Evolutionary conservation across 2,329 filamentous ascomycete species (phyloP), one percentile per base, ranked within the genome.

Genomic region (Aspergillus sp.): DNA sequence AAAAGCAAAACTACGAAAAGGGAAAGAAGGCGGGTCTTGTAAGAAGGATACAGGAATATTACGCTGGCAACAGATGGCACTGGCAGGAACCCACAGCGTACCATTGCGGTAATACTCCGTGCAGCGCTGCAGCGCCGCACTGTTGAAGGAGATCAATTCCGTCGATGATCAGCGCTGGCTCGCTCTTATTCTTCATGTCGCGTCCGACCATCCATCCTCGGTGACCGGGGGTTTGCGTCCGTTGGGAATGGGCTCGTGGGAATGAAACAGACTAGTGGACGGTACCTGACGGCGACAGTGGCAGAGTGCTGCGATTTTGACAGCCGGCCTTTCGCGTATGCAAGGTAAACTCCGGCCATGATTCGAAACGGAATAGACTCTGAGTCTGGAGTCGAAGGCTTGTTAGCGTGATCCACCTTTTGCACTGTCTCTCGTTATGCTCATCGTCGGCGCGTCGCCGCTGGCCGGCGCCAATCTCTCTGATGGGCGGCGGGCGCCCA

Each of bases 201-300:
- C 44, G 44, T 37, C 47, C 14, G 27, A 39, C 19, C 43, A 51
- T 57, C 27, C 50, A 53, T 57, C 37, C 50, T 44, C 37, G 33
- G 57, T 12, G 49, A 31, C 40, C 54, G 23, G 35, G 41, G 23
- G 14, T 37, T 48, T 21, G 15, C 12, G 14, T 21, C 27, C 9
- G 27, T 40, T n/a, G 27, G 15, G 35, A 46, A 46, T n/a, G 27
- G 44, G 52, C 55, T 62, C 54, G 52, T 62, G 59, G 62, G 52
- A 52, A 59, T 54, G 54, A 56, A 59, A 59, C 43, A 54, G 27
- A 31, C 35, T 35, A 44, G 35, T 49, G 43, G 43, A 52, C 57
- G 60, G 62, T 64, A 64, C 63, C 62, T 65, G 58, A 59, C 51
- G 27, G 27, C 27, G 27, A 31, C 27, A 31, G 27, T 59, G 56